These are phyloP conservation scores for Rhododendron ovatum DNA, from an alignment of 148 eudicot genomes.

Conservation along the genomic window DNA sequence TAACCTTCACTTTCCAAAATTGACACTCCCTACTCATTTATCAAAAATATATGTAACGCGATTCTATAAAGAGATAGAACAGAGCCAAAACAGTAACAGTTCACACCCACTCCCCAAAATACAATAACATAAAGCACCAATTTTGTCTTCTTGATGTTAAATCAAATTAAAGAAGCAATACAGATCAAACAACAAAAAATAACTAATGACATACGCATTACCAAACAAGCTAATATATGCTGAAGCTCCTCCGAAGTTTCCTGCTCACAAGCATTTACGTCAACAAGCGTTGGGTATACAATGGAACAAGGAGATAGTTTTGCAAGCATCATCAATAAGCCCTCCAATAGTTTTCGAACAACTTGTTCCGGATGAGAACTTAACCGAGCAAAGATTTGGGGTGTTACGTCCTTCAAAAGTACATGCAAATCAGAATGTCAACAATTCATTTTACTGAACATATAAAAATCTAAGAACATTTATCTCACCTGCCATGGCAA, in stretches of 20 bases:
- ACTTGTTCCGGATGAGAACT: conserved; percentile 87
- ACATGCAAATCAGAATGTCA: conserved; percentile 26
- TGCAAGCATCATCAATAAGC: conserved; percentile 80
- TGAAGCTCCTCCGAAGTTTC: conserved; percentile 85
- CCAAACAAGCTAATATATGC: conserved; percentile 79
- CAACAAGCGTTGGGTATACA: conserved; percentile 91
- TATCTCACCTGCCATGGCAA: conserved; percentile 91
- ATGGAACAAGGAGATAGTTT: conserved; percentile 89
- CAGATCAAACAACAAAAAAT: conserved; percentile 1
- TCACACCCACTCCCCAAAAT: neutral
- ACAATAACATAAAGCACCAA: neutral
- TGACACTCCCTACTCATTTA: neutral
- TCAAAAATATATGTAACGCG: neutral
- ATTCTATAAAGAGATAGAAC: neutral
- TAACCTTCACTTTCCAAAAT: neutral
- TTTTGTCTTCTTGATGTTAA: neutral
- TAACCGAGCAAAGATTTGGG: conserved; percentile 91
- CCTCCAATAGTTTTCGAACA: conserved; percentile 79
- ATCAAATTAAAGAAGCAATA: neutral
- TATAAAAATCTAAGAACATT: conserved; percentile 6
- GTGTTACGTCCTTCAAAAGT: conserved; percentile 72
- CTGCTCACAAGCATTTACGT: conserved; percentile 60
- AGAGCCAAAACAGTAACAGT: neutral
- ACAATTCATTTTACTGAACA: neutral
- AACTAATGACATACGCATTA: conserved; percentile 25